These are phyloP conservation scores for Noccaea caerulescens DNA, from an alignment of 345 rosid species.

Conservation along the genomic window DNA sequence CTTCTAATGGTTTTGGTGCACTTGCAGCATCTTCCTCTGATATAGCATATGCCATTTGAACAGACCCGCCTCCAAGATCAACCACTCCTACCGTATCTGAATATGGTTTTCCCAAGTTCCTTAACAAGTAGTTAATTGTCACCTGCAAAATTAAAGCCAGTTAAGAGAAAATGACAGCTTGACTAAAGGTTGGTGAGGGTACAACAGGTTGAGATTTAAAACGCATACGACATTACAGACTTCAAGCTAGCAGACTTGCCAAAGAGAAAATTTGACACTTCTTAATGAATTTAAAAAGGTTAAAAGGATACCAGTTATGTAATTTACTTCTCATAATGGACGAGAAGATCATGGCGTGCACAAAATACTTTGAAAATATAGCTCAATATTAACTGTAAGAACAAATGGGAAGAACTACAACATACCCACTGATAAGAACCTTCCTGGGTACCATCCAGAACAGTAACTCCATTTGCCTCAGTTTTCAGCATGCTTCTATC, in stretches of 20 bases:
- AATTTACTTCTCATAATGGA: no score
- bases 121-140: slow-evolving; percentile 84
- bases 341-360: no score
- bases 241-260: background rate
- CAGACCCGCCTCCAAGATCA: slow-evolving; percentile 99
- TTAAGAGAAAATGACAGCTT: slow-evolving; percentile 6
- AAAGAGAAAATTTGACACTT: background rate
- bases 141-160: slow-evolving; percentile 56
- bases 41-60: slow-evolving; percentile 99
- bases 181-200: slow-evolving; percentile 8
- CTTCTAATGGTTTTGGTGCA: slow-evolving; percentile 66
- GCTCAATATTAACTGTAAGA: no score
- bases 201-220: background rate
- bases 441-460: slow-evolving; percentile 95
- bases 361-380: no score
- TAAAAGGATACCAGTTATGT: slow-evolving; percentile 3
- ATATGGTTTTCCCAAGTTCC: slow-evolving; percentile 77
- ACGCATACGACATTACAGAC: background rate
- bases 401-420: slow-evolving; percentile 36
- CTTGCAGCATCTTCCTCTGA: slow-evolving; percentile 75
- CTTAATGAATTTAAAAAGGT: background rate
- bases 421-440: slow-evolving; percentile 97
- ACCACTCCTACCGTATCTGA: slow-evolving; percentile 88
- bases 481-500: slow-evolving; percentile 73
- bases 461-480: slow-evolving; percentile 65